A percentile compares a stretch with the other conserved stretches of the same genome.
phyloP scores from a whole-genome alignment of 768 basidiomycete species.

The Terana coerulea region DNA sequence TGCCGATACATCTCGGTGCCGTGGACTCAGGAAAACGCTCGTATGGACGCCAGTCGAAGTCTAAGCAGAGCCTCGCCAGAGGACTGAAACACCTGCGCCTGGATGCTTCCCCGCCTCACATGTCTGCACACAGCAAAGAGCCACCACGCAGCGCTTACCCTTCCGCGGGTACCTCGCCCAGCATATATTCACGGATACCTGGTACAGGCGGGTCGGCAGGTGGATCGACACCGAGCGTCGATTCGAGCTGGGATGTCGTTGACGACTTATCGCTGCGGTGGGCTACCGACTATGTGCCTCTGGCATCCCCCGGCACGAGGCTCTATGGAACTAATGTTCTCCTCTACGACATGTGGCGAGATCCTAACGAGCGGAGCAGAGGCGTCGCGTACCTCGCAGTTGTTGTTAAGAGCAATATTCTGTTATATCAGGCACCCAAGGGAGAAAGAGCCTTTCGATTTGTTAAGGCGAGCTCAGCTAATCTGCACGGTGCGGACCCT shows the following conservation, averaged over 20 bases:
- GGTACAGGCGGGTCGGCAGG: conserved; percentile 10
- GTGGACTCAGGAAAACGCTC: conserved; percentile 45
- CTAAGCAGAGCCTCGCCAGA: conserved; percentile 55
- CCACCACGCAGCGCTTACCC: not conserved
- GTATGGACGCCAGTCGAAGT: conserved; percentile 38
- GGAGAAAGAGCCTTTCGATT: conserved; percentile 82
- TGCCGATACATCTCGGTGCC: conserved; percentile 55
- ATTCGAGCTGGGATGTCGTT: conserved; percentile 56
- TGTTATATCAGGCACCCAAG: conserved; percentile 78
- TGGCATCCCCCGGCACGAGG: conserved; percentile 66
- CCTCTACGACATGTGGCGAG: conserved; percentile 67
- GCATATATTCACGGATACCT: conserved; percentile 35
- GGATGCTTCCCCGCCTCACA: conserved; percentile 34
- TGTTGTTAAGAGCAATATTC: conserved; percentile 67
- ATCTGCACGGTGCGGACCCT: too few relatives aligned
- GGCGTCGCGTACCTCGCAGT: conserved; percentile 62
- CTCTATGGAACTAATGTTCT: conserved; percentile 53
- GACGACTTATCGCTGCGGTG: conserved; percentile 73
- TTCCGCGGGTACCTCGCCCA: conserved; percentile 19
- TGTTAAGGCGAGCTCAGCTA: conserved; percentile 80
- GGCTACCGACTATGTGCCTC: conserved; percentile 83
- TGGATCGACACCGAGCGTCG: conserved; percentile 15
- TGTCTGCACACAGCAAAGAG: not conserved
- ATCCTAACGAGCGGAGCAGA: conserved; percentile 46
- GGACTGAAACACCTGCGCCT: conserved; percentile 58